Conservation (phyloP, 805 yeast genomes). For the Candida rishiriensis region DNA sequence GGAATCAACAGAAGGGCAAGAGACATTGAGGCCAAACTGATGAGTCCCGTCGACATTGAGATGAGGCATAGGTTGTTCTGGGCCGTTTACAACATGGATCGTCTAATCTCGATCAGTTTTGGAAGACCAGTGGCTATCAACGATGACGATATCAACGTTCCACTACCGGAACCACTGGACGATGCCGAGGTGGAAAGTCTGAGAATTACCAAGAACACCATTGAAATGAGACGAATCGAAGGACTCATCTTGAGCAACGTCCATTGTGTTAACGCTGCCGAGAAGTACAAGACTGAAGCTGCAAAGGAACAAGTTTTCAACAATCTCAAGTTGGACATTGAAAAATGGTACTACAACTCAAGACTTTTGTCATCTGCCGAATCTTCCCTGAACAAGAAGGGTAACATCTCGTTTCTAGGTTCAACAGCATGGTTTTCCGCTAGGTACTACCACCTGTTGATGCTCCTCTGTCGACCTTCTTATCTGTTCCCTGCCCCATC, state of each 20-base stretch:
- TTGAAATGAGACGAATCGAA: conserved; percentile 41
- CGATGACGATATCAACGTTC: conserved; percentile 26
- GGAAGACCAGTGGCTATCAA: conserved; percentile 26
- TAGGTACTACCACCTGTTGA: conserved; percentile 43
- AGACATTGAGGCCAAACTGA: conserved; percentile 23
- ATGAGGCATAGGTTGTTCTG: conserved; percentile 36
- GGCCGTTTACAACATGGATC: conserved; percentile 26
- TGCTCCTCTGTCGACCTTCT: conserved; percentile 46
- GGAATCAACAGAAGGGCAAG: conserved; percentile 41
- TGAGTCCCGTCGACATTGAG: conserved; percentile 35
- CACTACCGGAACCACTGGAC: conserved; percentile 30
- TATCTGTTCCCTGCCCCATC: conserved; percentile 43
- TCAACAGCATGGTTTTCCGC: conserved; percentile 35
- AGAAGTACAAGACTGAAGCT: conserved; percentile 26
- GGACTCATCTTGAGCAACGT: conserved; percentile 41
- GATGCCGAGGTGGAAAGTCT: conserved; percentile 39
- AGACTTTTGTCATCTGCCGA: conserved; percentile 15
- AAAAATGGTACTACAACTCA: conserved; percentile 31
- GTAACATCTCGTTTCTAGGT: conserved; percentile 22
- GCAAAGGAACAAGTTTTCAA: conserved; percentile 31
- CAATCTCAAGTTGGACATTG: conserved; percentile 33
- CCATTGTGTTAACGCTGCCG: conserved; percentile 40
- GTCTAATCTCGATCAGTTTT: conserved; percentile 23
- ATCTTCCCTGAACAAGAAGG: conserved; percentile 4
- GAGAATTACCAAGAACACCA: conserved; percentile 37